Percentiles rank a stretch among this genome's conserved stretches.
These are phyloP conservation scores for sorghum (Sorghum bicolor) DNA, from an alignment of 176 grass and related monocot species.

Conservation along the genomic window DNA sequence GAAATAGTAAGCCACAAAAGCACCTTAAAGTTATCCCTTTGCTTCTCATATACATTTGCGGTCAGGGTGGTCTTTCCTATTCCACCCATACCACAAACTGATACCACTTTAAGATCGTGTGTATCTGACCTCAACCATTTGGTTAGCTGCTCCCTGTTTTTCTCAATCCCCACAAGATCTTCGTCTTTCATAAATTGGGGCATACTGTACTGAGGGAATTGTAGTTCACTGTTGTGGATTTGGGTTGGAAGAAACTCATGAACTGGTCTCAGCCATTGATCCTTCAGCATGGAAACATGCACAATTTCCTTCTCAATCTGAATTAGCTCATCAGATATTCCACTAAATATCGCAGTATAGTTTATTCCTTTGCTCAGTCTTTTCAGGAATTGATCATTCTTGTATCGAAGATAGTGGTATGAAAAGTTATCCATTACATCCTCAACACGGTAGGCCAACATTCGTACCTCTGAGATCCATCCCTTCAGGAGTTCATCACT, in stretches of 20 bases:
- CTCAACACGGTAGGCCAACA: not conserved
- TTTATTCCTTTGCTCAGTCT: not conserved
- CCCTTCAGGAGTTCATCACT: conserved; percentile 27
- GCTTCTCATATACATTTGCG: not conserved
- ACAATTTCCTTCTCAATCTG: conserved; percentile 19
- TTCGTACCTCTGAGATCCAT: conserved; percentile 25
- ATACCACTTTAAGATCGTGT: not conserved
- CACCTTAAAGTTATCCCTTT: not conserved
- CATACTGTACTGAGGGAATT: not conserved
- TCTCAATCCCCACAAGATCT: not conserved
- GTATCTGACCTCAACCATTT: not conserved
- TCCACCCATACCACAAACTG: conserved; percentile 34
- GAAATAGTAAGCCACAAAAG: conserved; percentile 14
- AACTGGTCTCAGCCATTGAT: not conserved
- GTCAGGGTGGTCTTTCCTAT: conserved; percentile 30
- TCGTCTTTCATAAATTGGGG: conserved; percentile 15
- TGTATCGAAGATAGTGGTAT: conserved; percentile 18
- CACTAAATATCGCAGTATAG: not conserved
- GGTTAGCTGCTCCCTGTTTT: not conserved
- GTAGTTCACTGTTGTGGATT: not conserved
- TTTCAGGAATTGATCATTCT: not conserved
- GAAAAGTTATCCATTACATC: conserved; percentile 22
- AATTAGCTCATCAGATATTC: not conserved
- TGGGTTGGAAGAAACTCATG: conserved; percentile 1
- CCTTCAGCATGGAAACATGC: conserved; percentile 21